Evolutionary conservation across 2,329 filamentous ascomycete species (phyloP).

Genomic region (Bisporella sp.): DNA sequence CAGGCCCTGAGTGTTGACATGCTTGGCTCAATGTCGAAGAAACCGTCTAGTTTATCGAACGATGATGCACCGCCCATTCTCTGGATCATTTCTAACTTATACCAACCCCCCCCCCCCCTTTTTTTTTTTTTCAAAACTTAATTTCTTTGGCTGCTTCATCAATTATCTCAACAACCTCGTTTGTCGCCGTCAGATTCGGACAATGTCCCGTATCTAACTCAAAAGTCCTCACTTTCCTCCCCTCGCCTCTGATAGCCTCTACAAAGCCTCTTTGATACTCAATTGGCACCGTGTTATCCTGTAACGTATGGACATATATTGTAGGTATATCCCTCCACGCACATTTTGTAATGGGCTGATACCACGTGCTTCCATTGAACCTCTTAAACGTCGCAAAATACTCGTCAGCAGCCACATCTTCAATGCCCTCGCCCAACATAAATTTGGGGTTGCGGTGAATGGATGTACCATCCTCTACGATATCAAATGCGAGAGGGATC

Average conservation of each 20-base stretch:
- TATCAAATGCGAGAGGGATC: conserved; percentile 6
- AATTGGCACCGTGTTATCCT: conserved; percentile 9
- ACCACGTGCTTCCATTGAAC: conserved; percentile 9
- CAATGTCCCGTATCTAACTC: conserved; percentile 8
- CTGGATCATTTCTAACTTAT: no score
- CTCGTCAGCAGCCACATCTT: background rate
- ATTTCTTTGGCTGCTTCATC: background rate
- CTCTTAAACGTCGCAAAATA: conserved; percentile 2
- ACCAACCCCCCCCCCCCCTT: no score
- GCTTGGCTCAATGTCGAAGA: no score
- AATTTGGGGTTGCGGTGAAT: conserved; percentile 3
- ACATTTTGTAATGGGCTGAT: conserved; percentile 2
- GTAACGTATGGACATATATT: conserved; percentile 3
- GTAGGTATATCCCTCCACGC: conserved; percentile 9
- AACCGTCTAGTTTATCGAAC: no score
- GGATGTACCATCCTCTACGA: conserved; percentile 5
- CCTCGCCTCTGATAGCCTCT: conserved; percentile 2
- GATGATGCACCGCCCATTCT: no score
- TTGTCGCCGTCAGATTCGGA: conserved; percentile 7
- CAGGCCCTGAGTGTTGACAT: no score
- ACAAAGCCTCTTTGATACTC: conserved; percentile 8
- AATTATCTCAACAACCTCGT: conserved; percentile 5
- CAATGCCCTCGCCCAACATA: conserved; percentile 2
- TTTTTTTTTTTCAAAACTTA: no score
- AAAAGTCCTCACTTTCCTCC: conserved; percentile 2